Conservation (phyloP, 768 basidiomycete species). For the Cyclocybe aegerita region DNA sequence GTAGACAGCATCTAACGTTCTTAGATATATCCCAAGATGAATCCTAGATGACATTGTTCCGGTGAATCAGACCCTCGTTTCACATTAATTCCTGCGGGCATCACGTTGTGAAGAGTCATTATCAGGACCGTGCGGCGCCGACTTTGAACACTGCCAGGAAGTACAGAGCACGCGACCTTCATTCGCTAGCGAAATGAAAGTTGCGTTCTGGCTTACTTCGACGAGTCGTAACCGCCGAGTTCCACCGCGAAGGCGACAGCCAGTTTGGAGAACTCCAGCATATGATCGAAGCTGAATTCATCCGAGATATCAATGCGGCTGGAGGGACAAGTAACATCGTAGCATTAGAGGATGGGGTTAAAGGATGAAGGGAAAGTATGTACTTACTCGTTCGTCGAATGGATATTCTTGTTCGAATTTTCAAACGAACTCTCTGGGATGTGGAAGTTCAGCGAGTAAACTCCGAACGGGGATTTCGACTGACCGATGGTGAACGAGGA, state of each 20-base stretch:
- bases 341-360: not conserved
- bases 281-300: conserved; percentile 90
- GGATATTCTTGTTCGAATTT: conserved; percentile 83
- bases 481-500: conserved; percentile 81
- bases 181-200: too few species aligned
- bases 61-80: conserved; percentile 7
- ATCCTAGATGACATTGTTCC: not conserved
- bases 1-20: conserved; percentile 37
- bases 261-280: conserved; percentile 86
- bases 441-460: conserved; percentile 12
- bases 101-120: not conserved
- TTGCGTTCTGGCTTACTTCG: conserved; percentile 15
- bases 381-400: conserved; percentile 76
- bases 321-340: conserved; percentile 4
- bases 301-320: conserved; percentile 83
- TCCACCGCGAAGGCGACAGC: conserved; percentile 80
- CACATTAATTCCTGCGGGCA: not conserved
- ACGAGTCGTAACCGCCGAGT: conserved; percentile 51
- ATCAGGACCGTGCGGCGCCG: not conserved
- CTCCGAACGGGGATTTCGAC: conserved; percentile 21
- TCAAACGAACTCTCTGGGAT: conserved; percentile 64
- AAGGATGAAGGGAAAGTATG: conserved; percentile 8
- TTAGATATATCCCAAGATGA: conserved; percentile 12
- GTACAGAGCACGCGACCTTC: too few species aligned
- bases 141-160: too few species aligned